phyloP scores from a whole-genome alignment of 805 yeast species.

The Schwanniomyces vanrijiae region DNA sequence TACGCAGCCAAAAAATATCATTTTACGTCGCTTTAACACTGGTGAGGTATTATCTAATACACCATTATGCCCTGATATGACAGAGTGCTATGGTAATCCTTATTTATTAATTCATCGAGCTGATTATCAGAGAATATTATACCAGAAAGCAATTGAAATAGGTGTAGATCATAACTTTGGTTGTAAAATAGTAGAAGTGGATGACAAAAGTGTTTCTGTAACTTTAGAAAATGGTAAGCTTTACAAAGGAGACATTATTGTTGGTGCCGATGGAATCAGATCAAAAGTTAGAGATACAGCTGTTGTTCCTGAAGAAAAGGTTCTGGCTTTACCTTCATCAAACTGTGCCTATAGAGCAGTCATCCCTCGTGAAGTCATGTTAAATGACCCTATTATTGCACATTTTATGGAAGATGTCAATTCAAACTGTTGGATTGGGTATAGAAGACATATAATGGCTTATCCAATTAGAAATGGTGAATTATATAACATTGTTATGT shows the following conservation, averaged over 20 bases:
- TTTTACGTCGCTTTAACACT: conserved; percentile 13
- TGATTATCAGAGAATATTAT: conserved; percentile 21
- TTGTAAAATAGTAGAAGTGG: conserved; percentile 14
- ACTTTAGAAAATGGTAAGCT: conserved; percentile 11
- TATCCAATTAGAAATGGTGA: conserved; percentile 25
- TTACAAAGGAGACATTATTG: conserved; percentile 19
- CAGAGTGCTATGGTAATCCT: conserved; percentile 15
- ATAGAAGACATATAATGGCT: conserved; percentile 24
- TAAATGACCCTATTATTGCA: conserved; percentile 14
- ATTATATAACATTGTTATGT: conserved; percentile 25
- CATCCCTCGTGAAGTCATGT: conserved; percentile 15
- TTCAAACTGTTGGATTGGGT: conserved; percentile 33
- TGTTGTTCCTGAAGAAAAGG: conserved; percentile 16
- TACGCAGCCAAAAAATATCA: conserved; percentile 14
- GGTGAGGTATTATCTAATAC: conserved; percentile 18
- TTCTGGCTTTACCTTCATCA: conserved; percentile 22
- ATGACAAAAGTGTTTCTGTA: conserved; percentile 15
- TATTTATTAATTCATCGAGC: conserved; percentile 26
- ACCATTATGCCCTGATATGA: conserved; percentile 15
- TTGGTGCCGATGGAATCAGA: conserved; percentile 27
- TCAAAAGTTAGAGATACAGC: conserved; percentile 17
- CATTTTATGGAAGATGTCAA: conserved; percentile 17
- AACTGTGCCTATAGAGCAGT: conserved; percentile 28
- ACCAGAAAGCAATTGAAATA: conserved; percentile 14
- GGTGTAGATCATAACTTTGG: conserved; percentile 17